Evolutionary conservation across 768 basidiomycete genomes (phyloP), one percentile per base, ranked within the genome.

Genomic region (Leccinellum rugosiceps): DNA sequence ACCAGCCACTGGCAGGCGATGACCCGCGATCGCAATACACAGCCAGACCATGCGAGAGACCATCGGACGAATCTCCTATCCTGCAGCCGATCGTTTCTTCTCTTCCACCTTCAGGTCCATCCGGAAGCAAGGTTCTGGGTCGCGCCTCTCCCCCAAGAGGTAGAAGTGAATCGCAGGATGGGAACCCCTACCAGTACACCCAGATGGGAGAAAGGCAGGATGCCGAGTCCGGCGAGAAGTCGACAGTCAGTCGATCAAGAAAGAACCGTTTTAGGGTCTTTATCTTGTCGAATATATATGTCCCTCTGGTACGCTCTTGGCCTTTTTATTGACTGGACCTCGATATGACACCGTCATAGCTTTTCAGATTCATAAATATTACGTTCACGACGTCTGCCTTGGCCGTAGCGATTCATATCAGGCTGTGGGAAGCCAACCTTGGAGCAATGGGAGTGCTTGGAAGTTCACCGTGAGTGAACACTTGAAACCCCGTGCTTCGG

Each of bases 361-460:
- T 94, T 38, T 92, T 94, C 70, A 88, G 93, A 53, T 80, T 92
- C 63, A 80, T 87, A 69, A 94, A 94, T 68, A 86, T 96, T 61
- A 77, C 86, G 9, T 89, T 94, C 64, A 94, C 89, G 13, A 82
- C 86, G 15, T 80, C 86, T 41, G 88, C 90, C 2, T 82, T 95
- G 46, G 92, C 81, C 3, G 76, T 94, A 46, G 93, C 92, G 1
- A 84, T 92, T 61, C 81, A 78, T 35, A 90, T 94, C 65, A 85
- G 90, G 49, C 63, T 72, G 10, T 70, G 79, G 38, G 91, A 94
- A 72, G 59, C 68, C 44, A 69, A 68, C 0, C 69, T 78, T 62
- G 60, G 75, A 50, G 75, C 83, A 23, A 79, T 81, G 76, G 93
- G 94, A 23, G 83, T 83, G 2, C 78, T 95, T 26, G 94, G 94